Evolutionary conservation across 352 stramenopile species (phyloP).

Genomic region (Pythium graminicola): DNA sequence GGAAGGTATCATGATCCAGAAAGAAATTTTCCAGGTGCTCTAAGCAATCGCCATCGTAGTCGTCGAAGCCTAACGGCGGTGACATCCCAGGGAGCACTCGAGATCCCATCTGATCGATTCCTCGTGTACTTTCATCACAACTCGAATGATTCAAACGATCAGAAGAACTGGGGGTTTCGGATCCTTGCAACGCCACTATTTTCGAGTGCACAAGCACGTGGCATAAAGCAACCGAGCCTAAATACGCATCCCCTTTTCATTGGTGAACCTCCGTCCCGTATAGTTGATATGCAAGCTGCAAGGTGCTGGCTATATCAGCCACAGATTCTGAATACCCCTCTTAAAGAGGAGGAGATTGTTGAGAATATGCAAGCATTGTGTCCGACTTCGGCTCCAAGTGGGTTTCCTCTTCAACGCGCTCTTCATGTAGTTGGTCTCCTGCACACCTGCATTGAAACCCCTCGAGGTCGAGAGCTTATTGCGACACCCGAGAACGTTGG

Average conservation of each 20-base stretch:
- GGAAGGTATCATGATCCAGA: constrained; percentile 70
- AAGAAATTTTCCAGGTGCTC: constrained; percentile 61
- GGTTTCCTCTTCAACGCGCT: constrained; percentile 40
- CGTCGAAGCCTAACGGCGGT: constrained; percentile 20
- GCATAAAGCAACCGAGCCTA: constrained; percentile 19
- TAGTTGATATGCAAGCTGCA: constrained; percentile 40
- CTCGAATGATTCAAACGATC: constrained; percentile 34
- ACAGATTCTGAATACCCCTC: constrained; percentile 36
- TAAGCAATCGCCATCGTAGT: constrained; percentile 46
- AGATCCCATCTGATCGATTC: constrained; percentile 63
- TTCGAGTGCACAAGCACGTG: constrained; percentile 1
- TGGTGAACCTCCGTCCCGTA: constrained; percentile 46
- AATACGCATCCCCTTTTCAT: constrained; percentile 71
- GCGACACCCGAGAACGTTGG: constrained; percentile 50
- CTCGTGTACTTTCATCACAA: constrained; percentile 74
- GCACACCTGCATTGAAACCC: constrained; percentile 48
- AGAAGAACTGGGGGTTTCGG: constrained; percentile 78
- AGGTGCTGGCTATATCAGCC: constrained; percentile 60
- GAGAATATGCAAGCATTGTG: constrained; percentile 43
- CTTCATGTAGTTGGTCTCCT: constrained; percentile 61
- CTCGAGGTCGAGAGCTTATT: constrained; percentile 47
- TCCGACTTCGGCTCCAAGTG: constrained; percentile 24
- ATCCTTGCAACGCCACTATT: constrained; percentile 52
- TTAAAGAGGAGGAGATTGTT: constrained; percentile 48
- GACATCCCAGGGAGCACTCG: constrained; percentile 27